Base-by-base conservation (phyloP, 176 grass and related monocot genomes). In the Cenchrus americanus region DNA sequence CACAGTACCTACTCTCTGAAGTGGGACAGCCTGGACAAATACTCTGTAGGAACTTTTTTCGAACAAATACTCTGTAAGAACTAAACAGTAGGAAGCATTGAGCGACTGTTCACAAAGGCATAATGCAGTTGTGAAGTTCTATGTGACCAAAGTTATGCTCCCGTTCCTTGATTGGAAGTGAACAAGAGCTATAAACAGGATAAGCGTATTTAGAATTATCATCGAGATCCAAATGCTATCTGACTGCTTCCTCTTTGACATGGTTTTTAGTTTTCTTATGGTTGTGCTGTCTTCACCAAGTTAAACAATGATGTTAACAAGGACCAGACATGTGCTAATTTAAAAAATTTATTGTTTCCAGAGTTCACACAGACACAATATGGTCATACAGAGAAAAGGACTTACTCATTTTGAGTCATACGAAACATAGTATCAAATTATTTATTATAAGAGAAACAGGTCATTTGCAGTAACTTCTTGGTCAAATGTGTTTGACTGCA, bases 401-500 rank as follows among this genome's bases (percentile, higher is more conserved):
- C 15, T 30, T n/a, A 18, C 21, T 40, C 1, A 58, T 21, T 13
- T 49, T 52, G 8, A 64, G 30, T n/a, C 1, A 48, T 4, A 85
- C 5, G 8, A 77, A 57, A 14, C 47, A 1, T 47, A 69, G 12
- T 65, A 75, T 43, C 5, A 82, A 79, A 12, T 57, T n/a, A 78
- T 9, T 9, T 34, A 46, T 57, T 83, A 41, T 37, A 53, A 50
- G 24, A 53, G 50, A 65, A 82, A 21, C 24, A 42, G 60, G 80
- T 21, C 59, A 69, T 8, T 11, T 8, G 2, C 1, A 10, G 1
- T 37, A 69, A 62, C 10, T 67, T 73, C 1, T 40, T 14, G 3
- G 79, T 78, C 65, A 78, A 78, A 59, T 55, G n/a, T 11, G 37
- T 65, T 86, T 78, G 23, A 85, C 24, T 22, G 41, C 43, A 71